These are phyloP conservation scores for Apiosordaria backusii DNA, from an alignment of 495 filamentous ascomycete species.

Conservation along the genomic window DNA sequence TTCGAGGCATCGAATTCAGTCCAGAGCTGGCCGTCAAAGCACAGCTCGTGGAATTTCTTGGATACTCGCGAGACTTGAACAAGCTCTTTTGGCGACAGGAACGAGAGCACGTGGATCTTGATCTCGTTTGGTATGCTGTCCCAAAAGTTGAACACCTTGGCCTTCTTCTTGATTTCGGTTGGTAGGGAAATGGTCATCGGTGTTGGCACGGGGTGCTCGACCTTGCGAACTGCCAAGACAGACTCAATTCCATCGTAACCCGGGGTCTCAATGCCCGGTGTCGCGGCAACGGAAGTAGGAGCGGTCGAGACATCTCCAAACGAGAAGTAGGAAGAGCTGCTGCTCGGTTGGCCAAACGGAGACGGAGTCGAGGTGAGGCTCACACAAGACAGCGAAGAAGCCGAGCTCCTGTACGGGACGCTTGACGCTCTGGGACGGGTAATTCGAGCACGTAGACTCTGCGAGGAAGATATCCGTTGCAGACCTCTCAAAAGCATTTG, in stretches of 20 bases:
- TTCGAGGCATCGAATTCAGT: conserved; percentile 74
- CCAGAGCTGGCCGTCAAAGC: conserved; percentile 96
- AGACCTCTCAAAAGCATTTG: conserved; percentile 73
- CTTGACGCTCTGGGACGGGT: conserved; percentile 62
- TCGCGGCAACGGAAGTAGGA: conserved; percentile 56
- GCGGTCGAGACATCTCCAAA: conserved; percentile 60
- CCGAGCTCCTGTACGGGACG: conserved; percentile 54
- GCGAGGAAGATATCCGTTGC: conserved; percentile 84
- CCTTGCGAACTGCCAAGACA: conserved; percentile 35
- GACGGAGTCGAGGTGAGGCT: conserved; percentile 65
- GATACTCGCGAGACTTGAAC: conserved; percentile 77
- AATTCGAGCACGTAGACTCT: conserved; percentile 60
- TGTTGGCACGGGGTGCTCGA: conserved; percentile 26
- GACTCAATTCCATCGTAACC: conserved; percentile 35
- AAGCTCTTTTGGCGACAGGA: conserved; percentile 75
- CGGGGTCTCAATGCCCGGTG: conserved; percentile 42
- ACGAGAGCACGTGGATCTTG: conserved; percentile 70
- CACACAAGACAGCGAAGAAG: conserved; percentile 69
- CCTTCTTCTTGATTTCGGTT: conserved; percentile 52
- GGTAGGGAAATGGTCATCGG: conserved; percentile 60
- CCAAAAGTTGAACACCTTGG: conserved; percentile 68
- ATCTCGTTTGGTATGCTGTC: conserved; percentile 77
- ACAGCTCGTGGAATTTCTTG: conserved; percentile 76
- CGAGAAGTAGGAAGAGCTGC: conserved; percentile 58
- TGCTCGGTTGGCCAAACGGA: conserved; percentile 45